These are phyloP conservation scores for Panicum hallii DNA, from an alignment of 202 grass and related monocot species.

Conservation along the genomic window DNA sequence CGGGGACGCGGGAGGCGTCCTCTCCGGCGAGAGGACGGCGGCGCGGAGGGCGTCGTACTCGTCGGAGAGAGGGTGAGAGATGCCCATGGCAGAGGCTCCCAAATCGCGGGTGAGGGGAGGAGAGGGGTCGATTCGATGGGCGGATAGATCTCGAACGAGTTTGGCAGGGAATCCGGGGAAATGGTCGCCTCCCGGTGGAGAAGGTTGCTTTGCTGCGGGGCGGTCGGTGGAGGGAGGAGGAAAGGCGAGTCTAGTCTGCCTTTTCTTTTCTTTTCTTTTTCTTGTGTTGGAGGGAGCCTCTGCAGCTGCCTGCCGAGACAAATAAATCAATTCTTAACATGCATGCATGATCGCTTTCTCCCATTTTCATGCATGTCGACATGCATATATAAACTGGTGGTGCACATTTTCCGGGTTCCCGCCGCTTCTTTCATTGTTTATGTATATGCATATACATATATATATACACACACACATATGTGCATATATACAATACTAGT, in stretches of 20 bases:
- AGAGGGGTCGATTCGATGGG: constrained; percentile 29
- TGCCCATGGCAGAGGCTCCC: constrained; percentile 34
- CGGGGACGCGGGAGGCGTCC: constrained; percentile 33
- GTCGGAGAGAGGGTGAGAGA: constrained; percentile 63
- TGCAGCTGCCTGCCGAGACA: background rate
- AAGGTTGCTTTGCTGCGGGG: background rate
- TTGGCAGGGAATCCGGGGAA: background rate
- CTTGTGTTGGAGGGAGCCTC: background rate
- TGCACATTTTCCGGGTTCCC: too few relatives aligned
- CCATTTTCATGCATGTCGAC: too few relatives aligned
- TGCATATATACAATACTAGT: too few relatives aligned
- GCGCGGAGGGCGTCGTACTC: constrained; percentile 42
- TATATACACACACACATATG: too few relatives aligned
- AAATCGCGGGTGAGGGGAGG: background rate
- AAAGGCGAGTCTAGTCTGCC: constrained; percentile 4
- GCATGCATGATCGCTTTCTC: too few relatives aligned
- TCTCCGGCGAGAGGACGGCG: constrained; percentile 44
- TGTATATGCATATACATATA: too few relatives aligned
- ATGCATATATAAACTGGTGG: too few relatives aligned
- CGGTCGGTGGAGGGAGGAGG: constrained; percentile 4
- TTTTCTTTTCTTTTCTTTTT: background rate
- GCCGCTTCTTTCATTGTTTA: too few relatives aligned
- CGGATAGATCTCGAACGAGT: background rate
- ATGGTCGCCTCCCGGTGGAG: background rate
- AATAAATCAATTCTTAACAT: too few relatives aligned